Evolutionary conservation across 2,329 filamentous ascomycete genomes (phyloP), one percentile per base, ranked within the genome.

Genomic region (Fusarium fracticaudum): DNA sequence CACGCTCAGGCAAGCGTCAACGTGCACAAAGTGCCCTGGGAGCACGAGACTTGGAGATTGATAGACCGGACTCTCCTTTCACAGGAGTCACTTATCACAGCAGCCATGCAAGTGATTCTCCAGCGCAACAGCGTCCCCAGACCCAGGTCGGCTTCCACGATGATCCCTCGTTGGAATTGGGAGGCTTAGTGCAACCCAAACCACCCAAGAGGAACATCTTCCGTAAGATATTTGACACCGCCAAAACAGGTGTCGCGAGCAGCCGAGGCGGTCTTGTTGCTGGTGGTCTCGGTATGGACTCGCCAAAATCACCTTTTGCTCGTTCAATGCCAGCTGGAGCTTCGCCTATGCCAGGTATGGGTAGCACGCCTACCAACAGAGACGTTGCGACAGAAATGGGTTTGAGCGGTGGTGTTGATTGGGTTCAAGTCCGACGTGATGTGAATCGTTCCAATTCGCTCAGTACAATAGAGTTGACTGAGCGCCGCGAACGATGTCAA

Each of bases 361-460:
- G 83, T 47, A 82, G 76, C 50, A 73, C 79, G 17, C 80, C 80
- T 33, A 76, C 82, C 65, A 83, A 79, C 62, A 85, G 86, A 51
- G 89, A 91, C 71, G 84, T 88, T 9, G 88, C 91, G 20, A 88
- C 89, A 64, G 94, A 97, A 24, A 93, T 93, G 88, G 94, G 93
- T 5, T 82, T 93, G 12, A 88, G 85, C 43, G 76, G 85, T 26
- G 85, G 85, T 17, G 88, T 93, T 20, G 96, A 98, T 81, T 99
- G 96, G 95, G 95, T 99, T n/a, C 95, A 98, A 81, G 95, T 98
- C 29, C 92, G 96, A 41, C 91, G 96, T 51, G 97, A 99, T 82
- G 93, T 99, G 53, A 98, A 99, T 82, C 90, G 96, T 41, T 97
- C 96, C 8, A 98, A 98, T 79, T 96, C 96, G 0, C 87, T 98